Evolutionary conservation across 148 eudicot genomes (phyloP).

Genomic region (Euryodendron excelsum): DNA sequence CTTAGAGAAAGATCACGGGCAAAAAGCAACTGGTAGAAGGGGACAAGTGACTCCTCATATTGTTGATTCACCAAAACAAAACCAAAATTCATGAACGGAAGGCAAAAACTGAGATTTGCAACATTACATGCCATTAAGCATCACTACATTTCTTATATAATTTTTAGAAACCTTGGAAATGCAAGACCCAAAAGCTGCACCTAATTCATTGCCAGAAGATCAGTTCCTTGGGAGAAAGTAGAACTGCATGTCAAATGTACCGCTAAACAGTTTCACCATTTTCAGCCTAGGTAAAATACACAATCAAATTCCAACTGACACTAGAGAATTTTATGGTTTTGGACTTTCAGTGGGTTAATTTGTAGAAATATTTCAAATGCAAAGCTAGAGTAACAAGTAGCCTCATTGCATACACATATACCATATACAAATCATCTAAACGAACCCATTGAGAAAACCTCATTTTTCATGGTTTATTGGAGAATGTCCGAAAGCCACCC

Average conservation of each 20-base stretch:
- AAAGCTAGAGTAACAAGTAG: not conserved
- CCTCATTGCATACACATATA: not conserved
- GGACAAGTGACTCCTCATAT: not conserved
- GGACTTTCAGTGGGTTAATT: not conserved
- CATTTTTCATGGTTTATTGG: too few species aligned
- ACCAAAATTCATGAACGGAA: not conserved
- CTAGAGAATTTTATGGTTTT: not conserved
- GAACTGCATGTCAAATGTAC: not conserved
- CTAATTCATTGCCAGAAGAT: not conserved
- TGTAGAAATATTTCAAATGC: not conserved
- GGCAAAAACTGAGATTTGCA: not conserved
- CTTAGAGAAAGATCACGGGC: too few species aligned
- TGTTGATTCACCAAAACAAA: not conserved
- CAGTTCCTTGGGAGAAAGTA: not conserved
- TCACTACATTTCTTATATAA: not conserved
- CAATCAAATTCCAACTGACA: not conserved
- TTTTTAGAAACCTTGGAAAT: not conserved
- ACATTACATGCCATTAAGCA: not conserved
- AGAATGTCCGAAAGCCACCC: too few species aligned
- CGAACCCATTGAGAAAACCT: not conserved
- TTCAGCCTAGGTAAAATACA: not conserved
- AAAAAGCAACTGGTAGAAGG: not conserved
- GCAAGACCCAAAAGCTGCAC: conserved; percentile 9
- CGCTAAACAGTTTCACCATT: not conserved
- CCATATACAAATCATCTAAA: not conserved